A percentile compares a stretch with the other conserved stretches of the same genome.
Conservation (phyloP, 257 asterid species). For the Ilex asprella region DNA sequence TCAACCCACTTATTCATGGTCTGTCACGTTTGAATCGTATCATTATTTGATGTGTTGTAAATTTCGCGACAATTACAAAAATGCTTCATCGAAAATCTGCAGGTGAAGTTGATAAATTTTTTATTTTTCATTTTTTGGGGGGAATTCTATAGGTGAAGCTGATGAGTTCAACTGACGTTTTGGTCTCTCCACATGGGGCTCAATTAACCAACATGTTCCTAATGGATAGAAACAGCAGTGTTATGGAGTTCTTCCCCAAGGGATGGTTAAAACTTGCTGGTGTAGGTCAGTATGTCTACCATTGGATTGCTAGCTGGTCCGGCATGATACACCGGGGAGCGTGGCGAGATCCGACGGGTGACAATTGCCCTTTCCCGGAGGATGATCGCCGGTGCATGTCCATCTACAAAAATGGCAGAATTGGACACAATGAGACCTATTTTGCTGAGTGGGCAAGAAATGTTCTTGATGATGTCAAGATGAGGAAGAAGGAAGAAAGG, state of each 20-base stretch:
- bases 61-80: no score
- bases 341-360: constrained; percentile 62
- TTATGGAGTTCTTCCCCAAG: constrained; percentile 66
- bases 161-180: constrained; percentile 38
- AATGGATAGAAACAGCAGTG: constrained; percentile 67
- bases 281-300: constrained; percentile 58
- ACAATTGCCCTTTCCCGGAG: constrained; percentile 40
- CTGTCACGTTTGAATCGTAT: no score
- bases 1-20: no score
- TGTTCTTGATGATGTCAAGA: constrained; percentile 30
- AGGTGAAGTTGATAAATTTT: no score
- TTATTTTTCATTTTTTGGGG: no score
- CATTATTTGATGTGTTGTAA: no score
- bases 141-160: constrained; percentile 23
- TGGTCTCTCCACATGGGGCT: constrained; percentile 77
- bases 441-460: constrained; percentile 50
- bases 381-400: constrained; percentile 63
- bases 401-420: constrained; percentile 40
- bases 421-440: constrained; percentile 45
- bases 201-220: constrained; percentile 67
- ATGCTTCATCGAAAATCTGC: no score
- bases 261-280: constrained; percentile 73
- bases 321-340: constrained; percentile 74
- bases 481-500: constrained; percentile 25
- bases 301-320: constrained; percentile 72